A percentile compares a stretch with the other conserved stretches of the same genome.
Evolutionary conservation across 2,329 filamentous ascomycete species (phyloP).

Genomic region (Alternaria infectoria): DNA sequence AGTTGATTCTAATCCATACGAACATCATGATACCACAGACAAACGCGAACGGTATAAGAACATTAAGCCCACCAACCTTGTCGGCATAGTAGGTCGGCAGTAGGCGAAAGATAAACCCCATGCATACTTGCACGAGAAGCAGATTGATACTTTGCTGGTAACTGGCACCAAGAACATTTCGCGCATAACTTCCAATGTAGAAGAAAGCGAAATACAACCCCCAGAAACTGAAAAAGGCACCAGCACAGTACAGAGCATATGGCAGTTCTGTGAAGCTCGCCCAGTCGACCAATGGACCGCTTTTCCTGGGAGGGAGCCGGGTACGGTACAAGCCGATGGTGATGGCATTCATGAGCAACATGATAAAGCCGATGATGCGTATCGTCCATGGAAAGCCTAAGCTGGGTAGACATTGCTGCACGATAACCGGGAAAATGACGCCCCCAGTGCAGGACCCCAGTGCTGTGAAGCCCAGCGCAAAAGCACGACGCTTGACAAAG

Average conservation of each 20-base stretch:
- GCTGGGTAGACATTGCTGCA: constrained; percentile 37
- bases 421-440: constrained; percentile 42
- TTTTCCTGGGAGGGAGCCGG: constrained; percentile 50
- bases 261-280: constrained; percentile 50
- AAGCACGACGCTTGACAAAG: constrained; percentile 36
- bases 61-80: constrained; percentile 54
- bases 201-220: constrained; percentile 55
- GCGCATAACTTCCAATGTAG: constrained; percentile 52
- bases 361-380: constrained; percentile 66
- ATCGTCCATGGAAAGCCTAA: constrained; percentile 67
- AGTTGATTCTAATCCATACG: constrained; percentile 40
- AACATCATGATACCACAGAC: constrained; percentile 55
- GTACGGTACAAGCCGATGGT: constrained; percentile 44
- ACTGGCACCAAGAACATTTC: constrained; percentile 55
- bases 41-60: constrained; percentile 56
- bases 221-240: constrained; percentile 48
- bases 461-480: constrained; percentile 39
- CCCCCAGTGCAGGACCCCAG: constrained; percentile 39
- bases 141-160: constrained; percentile 60
- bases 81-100: constrained; percentile 53
- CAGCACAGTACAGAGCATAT: constrained; percentile 47
- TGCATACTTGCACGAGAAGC: constrained; percentile 59
- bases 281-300: constrained; percentile 51
- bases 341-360: constrained; percentile 52
- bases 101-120: constrained; percentile 58